Evolutionary conservation across 2,329 filamentous ascomycete genomes (phyloP).

Genomic region (Pseudocercospora musae): DNA sequence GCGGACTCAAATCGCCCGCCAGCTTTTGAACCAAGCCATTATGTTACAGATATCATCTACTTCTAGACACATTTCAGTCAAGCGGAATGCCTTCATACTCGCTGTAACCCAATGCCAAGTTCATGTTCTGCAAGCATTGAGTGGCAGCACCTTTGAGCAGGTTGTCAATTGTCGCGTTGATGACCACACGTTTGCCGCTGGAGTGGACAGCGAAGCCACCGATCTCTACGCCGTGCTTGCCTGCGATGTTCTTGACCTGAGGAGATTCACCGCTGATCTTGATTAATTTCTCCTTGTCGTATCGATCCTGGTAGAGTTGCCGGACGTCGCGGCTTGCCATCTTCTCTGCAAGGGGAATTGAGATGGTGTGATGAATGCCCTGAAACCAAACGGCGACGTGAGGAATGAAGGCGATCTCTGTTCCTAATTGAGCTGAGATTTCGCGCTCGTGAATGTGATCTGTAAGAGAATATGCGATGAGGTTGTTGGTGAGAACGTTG

Average conservation of each 20-base stretch:
- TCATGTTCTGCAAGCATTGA: constrained; percentile 95
- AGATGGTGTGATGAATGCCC: constrained; percentile 89
- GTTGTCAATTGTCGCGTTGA: constrained; percentile 92
- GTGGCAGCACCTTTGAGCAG: constrained; percentile 89
- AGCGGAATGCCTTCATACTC: constrained; percentile 85
- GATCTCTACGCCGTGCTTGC: constrained; percentile 87
- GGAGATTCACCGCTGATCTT: constrained; percentile 88
- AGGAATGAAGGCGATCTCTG: constrained; percentile 77
- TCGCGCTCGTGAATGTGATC: constrained; percentile 95
- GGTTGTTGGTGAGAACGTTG: constrained; percentile 74
- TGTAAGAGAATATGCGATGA: constrained; percentile 86
- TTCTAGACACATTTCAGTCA: constrained; percentile 36
- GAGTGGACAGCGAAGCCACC: constrained; percentile 93
- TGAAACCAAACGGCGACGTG: constrained; percentile 98
- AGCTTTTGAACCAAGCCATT: background rate
- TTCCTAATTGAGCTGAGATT: constrained; percentile 74
- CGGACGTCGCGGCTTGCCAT: constrained; percentile 92
- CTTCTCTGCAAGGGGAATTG: constrained; percentile 76
- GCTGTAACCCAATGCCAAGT: constrained; percentile 80
- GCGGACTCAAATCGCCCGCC: background rate
- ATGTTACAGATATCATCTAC: background rate
- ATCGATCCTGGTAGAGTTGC: constrained; percentile 92
- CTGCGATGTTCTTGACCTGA: constrained; percentile 76
- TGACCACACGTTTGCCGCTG: constrained; percentile 84
- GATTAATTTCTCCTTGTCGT: constrained; percentile 91